These are phyloP conservation scores for Aureobasidium sp. DNA, from an alignment of 2,329 filamentous ascomycete genomes.

Conservation along the genomic window DNA sequence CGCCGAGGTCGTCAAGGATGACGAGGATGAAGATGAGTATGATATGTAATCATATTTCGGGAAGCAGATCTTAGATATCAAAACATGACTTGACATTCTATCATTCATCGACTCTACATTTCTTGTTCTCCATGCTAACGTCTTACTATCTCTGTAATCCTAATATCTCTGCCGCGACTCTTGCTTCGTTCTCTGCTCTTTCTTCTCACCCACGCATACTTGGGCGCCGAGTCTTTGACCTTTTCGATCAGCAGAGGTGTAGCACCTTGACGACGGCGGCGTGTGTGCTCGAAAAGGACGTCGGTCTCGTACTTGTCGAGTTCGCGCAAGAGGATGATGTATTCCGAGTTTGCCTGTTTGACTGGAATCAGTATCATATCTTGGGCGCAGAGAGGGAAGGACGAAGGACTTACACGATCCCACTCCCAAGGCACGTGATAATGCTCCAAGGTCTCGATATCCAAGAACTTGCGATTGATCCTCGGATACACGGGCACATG, in stretches of 20 bases:
- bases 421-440: slow-evolving; percentile 44
- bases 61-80: too few species aligned
- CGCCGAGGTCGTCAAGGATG: background rate
- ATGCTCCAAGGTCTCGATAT: slow-evolving; percentile 41
- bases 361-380: background rate
- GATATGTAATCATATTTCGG: too few species aligned
- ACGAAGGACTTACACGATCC: slow-evolving; percentile 37
- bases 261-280: slow-evolving; percentile 31
- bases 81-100: too few species aligned
- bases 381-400: background rate
- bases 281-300: slow-evolving; percentile 45
- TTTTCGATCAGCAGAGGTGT: slow-evolving; percentile 5
- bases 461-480: slow-evolving; percentile 40
- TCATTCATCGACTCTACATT: too few species aligned
- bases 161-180: slow-evolving; percentile 9
- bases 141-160: slow-evolving; percentile 9
- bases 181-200: slow-evolving; percentile 7
- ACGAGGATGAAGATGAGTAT: background rate
- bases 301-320: slow-evolving; percentile 44
- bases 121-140: too few species aligned
- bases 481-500: slow-evolving; percentile 40
- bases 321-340: slow-evolving; percentile 45
- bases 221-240: background rate
- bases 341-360: slow-evolving; percentile 37
- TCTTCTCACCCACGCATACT: slow-evolving; percentile 1